Evolutionary conservation across 345 rosid genomes (phyloP), one percentile per base, ranked within the genome.

Genomic region (Excoecaria agallocha): DNA sequence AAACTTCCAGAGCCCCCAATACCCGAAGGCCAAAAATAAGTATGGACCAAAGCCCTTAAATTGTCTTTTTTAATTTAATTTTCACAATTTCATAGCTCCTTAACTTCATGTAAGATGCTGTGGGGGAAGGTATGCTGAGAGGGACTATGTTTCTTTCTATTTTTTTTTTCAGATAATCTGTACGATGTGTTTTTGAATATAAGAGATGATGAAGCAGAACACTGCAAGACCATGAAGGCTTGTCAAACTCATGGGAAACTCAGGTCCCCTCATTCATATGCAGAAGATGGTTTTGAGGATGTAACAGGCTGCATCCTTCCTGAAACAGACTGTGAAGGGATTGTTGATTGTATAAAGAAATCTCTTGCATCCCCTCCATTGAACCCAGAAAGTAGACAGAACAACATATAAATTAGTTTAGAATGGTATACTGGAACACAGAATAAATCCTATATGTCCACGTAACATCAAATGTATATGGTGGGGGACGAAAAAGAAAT

Each of bases 161-260:
- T 15, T 19, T 49, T 19, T 19, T 49, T 19, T 11, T 7, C 91
- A 93, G 99, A 90, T 75, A 95, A 91, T 84, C 77, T 95, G 78
- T 93, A 91, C 2, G 99, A 93, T 41, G 96, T 90, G 83, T 95
- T 95, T 83, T 25, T 90, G 75, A 95, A 93, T 85, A 81, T 95
- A 50, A 86, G 99, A 85, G 99, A 95, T 5, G 97, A 95, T 16
- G 98, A 95, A 86, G 99, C 94, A 30, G 99, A 95, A 77, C 99
- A 95, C 71, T 93, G 98, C 66, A 91, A 95, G 86, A 95, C 99
- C 1, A 93, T 93, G 99, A 90, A 81, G 82, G 96, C 93, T 55
- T 95, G 98, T 75, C 99, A 95, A 71, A 95, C 82, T 17, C 96
- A 80, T 16, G 99, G 97, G 54, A 91, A 81, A 58, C 97, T 95